Evolutionary conservation across 1,284 basidiomycete species (phyloP), one percentile per base, ranked within the genome.

Genomic region (Volvariella surrecta): DNA sequence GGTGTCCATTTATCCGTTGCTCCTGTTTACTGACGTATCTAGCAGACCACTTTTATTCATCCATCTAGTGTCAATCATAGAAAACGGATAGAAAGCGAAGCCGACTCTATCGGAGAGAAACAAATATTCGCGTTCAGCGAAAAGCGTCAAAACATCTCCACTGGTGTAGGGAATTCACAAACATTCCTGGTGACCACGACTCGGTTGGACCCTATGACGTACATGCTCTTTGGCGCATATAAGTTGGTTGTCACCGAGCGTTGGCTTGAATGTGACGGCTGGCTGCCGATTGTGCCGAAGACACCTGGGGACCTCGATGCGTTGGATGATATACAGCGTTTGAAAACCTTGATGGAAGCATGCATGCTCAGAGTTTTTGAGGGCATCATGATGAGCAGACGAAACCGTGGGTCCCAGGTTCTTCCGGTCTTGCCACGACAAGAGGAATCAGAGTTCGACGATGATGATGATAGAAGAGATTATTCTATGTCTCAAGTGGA

Each of bases 311-410:
- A 85, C 51, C 59, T 83, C 46, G 77, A 85, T 52, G 78, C 81
- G 3, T 65, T 98, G 50, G 89, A 95, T 59, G 84, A 92, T 53
- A 67, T 96, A 17, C 84, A 88, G 56, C 74, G 80, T n/a, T 68
- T 98, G 54, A 93, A 94, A 63, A 69, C 67, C 20, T 68, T 88
- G 52, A 79, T 96, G 71, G 89, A 96, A 55, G 68, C 71, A 2
- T 91, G 87, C 57, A 83, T 97, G 81, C 68, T 94, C 42, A 79
- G 94, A 35, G 89, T 96, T 1, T 97, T 93, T 53, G 89, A 97
- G 55, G 92, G 93, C 19, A 82, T 94, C 45, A 73, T 73, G 31
- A 73, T 75, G 67, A 61, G 63, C 43, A 62, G 63, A 31, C 61
- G 60, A 43, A 59, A 57, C 35, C 58, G 57, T 30, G 49, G 58